Evolutionary conservation across 2,329 filamentous ascomycete species (phyloP).

Genomic region (Ampelomyces quisqualis): DNA sequence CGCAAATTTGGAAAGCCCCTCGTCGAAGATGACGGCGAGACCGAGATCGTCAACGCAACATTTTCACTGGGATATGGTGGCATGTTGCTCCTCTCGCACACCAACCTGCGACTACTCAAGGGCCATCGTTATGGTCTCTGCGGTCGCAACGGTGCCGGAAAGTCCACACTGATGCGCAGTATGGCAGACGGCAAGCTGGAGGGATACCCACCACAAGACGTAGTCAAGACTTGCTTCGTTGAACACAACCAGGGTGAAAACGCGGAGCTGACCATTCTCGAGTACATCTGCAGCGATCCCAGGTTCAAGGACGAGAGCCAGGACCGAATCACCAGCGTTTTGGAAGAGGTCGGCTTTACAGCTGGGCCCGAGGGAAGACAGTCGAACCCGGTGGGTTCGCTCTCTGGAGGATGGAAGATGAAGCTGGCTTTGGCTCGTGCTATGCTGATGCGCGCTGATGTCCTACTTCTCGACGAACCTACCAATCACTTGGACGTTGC

Average conservation of each 20-base stretch:
- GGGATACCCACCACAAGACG: conserved; percentile 90
- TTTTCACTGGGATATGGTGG: conserved; percentile 98
- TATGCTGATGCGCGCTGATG: conserved; percentile 96
- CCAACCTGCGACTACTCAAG: conserved; percentile 90
- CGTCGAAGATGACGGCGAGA: conserved; percentile 87
- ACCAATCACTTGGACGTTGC: conserved; percentile 97
- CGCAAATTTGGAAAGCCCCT: conserved; percentile 82
- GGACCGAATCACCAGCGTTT: conserved; percentile 78
- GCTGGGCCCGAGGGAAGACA: conserved; percentile 86
- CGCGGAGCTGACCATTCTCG: conserved; percentile 90
- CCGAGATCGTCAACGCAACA: conserved; percentile 95
- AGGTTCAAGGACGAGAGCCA: conserved; percentile 75
- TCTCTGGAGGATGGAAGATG: conserved; percentile 99
- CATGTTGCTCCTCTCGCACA: conserved; percentile 94
- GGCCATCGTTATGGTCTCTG: conserved; percentile 97
- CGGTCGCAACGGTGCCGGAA: conserved; percentile 94
- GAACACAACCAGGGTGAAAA: conserved; percentile 99
- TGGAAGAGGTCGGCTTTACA: conserved; percentile 92
- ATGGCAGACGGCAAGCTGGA: conserved; percentile 96
- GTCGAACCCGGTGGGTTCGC: conserved; percentile 83
- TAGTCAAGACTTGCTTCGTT: conserved; percentile 93
- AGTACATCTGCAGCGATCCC: conserved; percentile 89
- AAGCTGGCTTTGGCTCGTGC: conserved; percentile 94
- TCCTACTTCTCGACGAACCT: conserved; percentile 94
- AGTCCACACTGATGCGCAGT: conserved; percentile 98